A percentile compares a stretch with the other conserved stretches of the same genome.
These are phyloP conservation scores for Chalaropsis ovoidea DNA, from an alignment of 2,329 filamentous ascomycete genomes.

Conservation along the genomic window DNA sequence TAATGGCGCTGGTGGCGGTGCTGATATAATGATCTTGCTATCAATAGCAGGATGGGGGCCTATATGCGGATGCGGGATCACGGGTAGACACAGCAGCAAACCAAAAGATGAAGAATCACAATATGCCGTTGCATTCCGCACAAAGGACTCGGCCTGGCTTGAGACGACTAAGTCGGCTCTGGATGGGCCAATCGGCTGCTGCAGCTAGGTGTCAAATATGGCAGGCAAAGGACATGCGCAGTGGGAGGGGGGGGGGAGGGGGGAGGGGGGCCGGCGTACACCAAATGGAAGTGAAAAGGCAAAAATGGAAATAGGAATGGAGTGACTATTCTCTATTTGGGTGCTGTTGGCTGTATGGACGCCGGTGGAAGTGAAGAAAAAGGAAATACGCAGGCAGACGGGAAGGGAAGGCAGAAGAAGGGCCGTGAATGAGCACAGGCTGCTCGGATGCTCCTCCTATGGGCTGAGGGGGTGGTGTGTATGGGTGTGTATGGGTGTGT, in stretches of 20 bases:
- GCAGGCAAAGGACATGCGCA: background rate
- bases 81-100: background rate
- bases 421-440: background rate
- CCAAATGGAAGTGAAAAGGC: conserved; percentile 6
- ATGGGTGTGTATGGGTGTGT: background rate
- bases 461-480: background rate
- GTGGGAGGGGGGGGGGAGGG: no score
- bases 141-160: background rate
- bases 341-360: background rate
- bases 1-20: no score
- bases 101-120: background rate
- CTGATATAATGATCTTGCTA: no score
- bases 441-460: background rate
- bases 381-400: background rate
- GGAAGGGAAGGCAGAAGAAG: background rate
- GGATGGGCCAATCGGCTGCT: conserved; percentile 7
- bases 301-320: conserved; percentile 3
- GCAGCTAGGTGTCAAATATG: conserved; percentile 7
- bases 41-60: no score
- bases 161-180: background rate
- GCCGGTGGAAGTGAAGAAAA: background rate
- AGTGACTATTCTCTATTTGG: conserved; percentile 2
- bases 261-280: background rate
- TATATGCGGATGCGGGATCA: background rate
- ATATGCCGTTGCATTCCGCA: background rate